Base-by-base conservation (phyloP, 345 rosid genomes). In the Aquilaria malaccensis region DNA sequence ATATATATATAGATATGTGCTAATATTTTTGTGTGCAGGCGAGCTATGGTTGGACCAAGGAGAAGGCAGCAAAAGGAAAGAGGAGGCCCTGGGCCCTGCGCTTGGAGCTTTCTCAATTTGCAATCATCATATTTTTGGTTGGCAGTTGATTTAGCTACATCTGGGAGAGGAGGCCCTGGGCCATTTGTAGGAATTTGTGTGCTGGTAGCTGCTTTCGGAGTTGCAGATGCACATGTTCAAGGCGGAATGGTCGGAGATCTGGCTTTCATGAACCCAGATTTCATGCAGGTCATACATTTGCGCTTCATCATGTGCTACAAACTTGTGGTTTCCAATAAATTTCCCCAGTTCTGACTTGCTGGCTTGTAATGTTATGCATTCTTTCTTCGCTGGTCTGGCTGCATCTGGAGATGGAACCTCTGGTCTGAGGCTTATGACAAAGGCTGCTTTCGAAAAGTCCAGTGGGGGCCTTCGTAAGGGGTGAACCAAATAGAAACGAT, bases 171-270 rank as follows among this genome's bases (percentile, higher is more conserved):
- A 58, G 95, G 90, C 12, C 58, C 79, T 15, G 74, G 79, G 54
- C 79, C 88, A 22, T 87, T 74, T 63, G 47, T 85, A 9, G 81
- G 80, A 30, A 59, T 87, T 58, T 87, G 95, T 60, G 67, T 59
- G 4, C 47, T 85, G n/a, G 85, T 83, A 60, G 85, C 79, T 46
- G 61, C 60, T 15, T 87, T 87, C 68, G 95, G 92, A 10, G 56
- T 85, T 2, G 92, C 88, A n/a, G 92, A 90, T 69, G 97, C 92
- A 6, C 77, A 67, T 57, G 86, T 88, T 61, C 83, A 84, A 67
- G 97, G 97, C 64, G 95, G 97, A 55, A 77, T 90, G 80, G 76
- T 85, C 41, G 97, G 95, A 3, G 97, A 90, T 52, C 67, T 90
- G 37, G 81, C 90, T 46, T 79, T 91, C 82, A 91, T 91, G 96